Base-by-base conservation (phyloP, 78 protist species). In the slime mould (Dictyostelium discoideum) region DNA sequence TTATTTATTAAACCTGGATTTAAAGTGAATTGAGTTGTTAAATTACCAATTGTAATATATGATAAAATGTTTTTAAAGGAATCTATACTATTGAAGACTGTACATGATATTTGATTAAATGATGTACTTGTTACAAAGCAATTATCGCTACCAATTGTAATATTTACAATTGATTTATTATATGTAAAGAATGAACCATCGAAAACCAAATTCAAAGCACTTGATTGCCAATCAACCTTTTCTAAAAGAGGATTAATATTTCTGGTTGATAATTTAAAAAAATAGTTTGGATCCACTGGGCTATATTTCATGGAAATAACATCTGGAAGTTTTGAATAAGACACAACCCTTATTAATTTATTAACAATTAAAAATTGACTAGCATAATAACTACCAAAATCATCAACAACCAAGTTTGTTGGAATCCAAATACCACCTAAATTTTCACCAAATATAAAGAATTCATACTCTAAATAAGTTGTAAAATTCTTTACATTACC, bases 11-110 rank as follows among this genome's bases (percentile, higher is more conserved):
- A 0, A 73, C 46, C n/a, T 26, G 44, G 44, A 73, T 73, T 32
- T 20, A 77, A 77, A 11, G 84, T 77, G 20, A 77, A 22, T 77
- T 77, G 84, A 42, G 84, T 77, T 77, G 32, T 32, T 18, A 77
- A 40, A 16, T 77, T n/a, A 22, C 29, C 84, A 40, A 77, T 10
- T 18, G 32, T 40, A 3, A 77, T 29, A 77, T 5, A 40, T 16
- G 84, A 39, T 26, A 73, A 2, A 24, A 73, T 32, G 4, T 32
- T 16, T 26, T 14, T 3, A 11, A 32, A 32, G 0, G 20, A 5
- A 14, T 32, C 79, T 3, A 73, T 32, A 11, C 8, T 3, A 32
- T 2, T 32, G 5, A 0, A 3, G 16, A 73, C 7, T 26, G 44
- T 73, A 73, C 79, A 73, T 4, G 10, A 5, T 1, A 73, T 73